phyloP scores from a whole-genome alignment of 768 basidiomycete species.

The Lentinula guzmanii region DNA sequence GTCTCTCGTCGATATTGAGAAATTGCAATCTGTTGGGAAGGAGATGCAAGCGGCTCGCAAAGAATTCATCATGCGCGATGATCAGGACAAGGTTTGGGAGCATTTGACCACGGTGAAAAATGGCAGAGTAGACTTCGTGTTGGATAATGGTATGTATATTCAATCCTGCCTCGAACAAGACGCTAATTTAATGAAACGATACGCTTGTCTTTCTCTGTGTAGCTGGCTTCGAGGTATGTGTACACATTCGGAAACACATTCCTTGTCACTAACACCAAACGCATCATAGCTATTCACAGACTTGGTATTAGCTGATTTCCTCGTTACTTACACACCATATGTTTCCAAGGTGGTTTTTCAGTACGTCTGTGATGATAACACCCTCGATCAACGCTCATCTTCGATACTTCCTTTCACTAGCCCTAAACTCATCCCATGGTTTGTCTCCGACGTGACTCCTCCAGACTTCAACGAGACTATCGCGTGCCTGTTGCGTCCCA shows the following conservation, averaged over 20 bases:
- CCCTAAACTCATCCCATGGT: slow-evolving; percentile 95
- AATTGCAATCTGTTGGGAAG: slow-evolving; percentile 76
- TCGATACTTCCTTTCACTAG: slow-evolving; percentile 28
- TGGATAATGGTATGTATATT: slow-evolving; percentile 72
- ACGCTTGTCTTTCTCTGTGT: background rate
- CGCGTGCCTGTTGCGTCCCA: slow-evolving; percentile 45
- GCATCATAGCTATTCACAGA: slow-evolving; percentile 81
- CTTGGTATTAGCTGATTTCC: slow-evolving; percentile 87
- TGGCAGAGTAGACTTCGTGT: slow-evolving; percentile 73
- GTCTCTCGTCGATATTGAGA: slow-evolving; percentile 73
- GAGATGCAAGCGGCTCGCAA: slow-evolving; percentile 76
- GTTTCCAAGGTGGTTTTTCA: slow-evolving; percentile 84
- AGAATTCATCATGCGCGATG: slow-evolving; percentile 79
- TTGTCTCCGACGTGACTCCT: slow-evolving; percentile 92
- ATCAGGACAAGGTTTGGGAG: slow-evolving; percentile 71
- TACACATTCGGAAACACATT: background rate
- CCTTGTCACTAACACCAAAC: background rate
- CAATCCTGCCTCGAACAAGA: no score
- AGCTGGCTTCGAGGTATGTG: slow-evolving; percentile 86
- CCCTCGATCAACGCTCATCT: background rate
- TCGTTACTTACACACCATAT: slow-evolving; percentile 85
- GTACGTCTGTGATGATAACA: slow-evolving; percentile 38
- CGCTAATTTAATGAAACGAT: no score
- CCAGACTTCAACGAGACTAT: slow-evolving; percentile 69
- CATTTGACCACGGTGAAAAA: slow-evolving; percentile 52